Conservation (phyloP, 2,329 filamentous ascomycete genomes). For the Plenodomus lindquistii region DNA sequence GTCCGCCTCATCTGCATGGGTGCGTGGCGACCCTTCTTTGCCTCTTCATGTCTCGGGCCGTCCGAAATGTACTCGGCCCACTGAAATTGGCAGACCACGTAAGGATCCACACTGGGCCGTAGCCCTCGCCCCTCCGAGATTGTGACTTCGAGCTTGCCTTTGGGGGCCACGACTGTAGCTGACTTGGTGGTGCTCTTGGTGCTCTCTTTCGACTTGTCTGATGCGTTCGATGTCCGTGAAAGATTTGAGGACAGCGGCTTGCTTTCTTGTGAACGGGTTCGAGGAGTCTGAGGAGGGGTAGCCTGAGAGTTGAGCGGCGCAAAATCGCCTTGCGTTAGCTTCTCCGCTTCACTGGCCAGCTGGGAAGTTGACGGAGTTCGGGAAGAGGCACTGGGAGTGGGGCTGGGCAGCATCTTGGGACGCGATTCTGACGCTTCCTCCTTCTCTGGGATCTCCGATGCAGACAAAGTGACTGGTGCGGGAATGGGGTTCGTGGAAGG, state of each 20-base stretch:
- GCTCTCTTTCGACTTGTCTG: conserved; percentile 44
- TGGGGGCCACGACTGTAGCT: conserved; percentile 70
- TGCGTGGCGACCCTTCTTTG: conserved; percentile 46
- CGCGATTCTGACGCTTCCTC: conserved; percentile 29
- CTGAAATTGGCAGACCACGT: conserved; percentile 96
- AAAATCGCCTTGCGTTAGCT: conserved; percentile 83
- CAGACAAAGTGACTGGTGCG: conserved; percentile 34
- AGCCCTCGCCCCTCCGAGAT: conserved; percentile 85
- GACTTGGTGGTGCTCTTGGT: conserved; percentile 20
- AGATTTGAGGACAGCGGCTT: conserved; percentile 49
- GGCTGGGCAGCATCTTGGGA: conserved; percentile 58
- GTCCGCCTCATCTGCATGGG: conserved; percentile 63
- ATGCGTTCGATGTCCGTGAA: conserved; percentile 56
- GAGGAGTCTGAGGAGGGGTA: conserved; percentile 85
- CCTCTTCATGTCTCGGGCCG: conserved; percentile 68
- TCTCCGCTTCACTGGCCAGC: conserved; percentile 71
- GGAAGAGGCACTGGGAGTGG: conserved; percentile 52
- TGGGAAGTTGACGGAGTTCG: conserved; percentile 59
- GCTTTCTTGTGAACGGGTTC: conserved; percentile 75
- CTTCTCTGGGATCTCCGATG: conserved; percentile 20
- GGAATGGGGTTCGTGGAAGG: conserved; percentile 45
- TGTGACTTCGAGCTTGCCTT: conserved; percentile 87
- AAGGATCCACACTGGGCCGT: conserved; percentile 82
- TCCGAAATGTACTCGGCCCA: conserved; percentile 94
- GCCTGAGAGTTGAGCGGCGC: conserved; percentile 72